Base-by-base conservation (phyloP, 805 yeast species). In the Spathaspora boniae region DNA sequence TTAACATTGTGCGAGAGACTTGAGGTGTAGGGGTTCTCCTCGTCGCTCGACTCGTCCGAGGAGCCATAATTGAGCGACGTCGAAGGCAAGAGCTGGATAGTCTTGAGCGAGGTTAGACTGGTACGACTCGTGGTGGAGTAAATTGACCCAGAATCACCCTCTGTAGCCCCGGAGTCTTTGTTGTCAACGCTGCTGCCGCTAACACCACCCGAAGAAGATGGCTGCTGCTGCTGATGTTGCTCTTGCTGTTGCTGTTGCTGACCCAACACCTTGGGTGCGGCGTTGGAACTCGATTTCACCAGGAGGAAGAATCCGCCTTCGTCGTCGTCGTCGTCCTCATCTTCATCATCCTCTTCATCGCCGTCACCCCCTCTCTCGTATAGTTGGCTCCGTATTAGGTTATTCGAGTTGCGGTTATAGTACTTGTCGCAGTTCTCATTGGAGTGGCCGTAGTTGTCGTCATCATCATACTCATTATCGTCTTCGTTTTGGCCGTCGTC, bases 81-180 rank as follows among this genome's bases (percentile, higher is more conserved):
- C 2, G 96, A 80, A 2, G 98, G 97, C 34, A 91, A 62, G 29
- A 78, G 67, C 24, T 86, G 87, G 44, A 89, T 88, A 8, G 86
- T 83, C 29, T 74, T 73, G 34, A 55, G 43, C n/a, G n/a, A n/a
- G n/a, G n/a, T n/a, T n/a, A n/a, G n/a, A n/a, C n/a, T n/a, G 9
- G 49, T 42, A 41, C 54, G 61, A 14, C 60, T 51, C 33, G 45
- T 56, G 25, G 42, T 50, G 11, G 62, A 52, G 2, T 68, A 58
- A 1, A 54, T 45, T 4, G 66, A 50, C 5, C 53, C 64, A 11
- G 58, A 47, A 33, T 55, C 58, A n/a, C n/a, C n/a, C 24, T 53
- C 61, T 3, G 53, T 46, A 18, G 39, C 40, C n/a, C 44, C 49
- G 9, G 21, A 30, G 8, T 19, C 9, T 14, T 22, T 25, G n/a